phyloP scores from a whole-genome alignment of 225 moss, liverwort and hornwort species.

The Sphagnum tenellum region DNA sequence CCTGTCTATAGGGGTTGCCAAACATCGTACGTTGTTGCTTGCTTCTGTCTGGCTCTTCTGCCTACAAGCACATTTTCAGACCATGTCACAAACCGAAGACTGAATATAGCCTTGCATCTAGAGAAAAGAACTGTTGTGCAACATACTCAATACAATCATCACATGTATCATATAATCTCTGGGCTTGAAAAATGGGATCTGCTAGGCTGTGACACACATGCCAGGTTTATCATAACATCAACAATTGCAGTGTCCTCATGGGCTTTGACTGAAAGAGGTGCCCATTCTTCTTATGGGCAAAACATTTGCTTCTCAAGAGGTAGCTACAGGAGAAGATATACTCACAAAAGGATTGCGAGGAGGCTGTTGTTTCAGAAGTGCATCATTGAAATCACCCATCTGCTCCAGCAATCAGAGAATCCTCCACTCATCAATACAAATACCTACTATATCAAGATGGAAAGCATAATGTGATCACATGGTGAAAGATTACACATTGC shows the following conservation, averaged over 20 bases:
- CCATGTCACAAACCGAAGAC: too few species aligned
- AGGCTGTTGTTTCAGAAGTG: conserved; percentile 95
- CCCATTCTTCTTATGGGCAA: neutral
- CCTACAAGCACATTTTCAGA: conserved; percentile 22
- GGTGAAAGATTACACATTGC: neutral
- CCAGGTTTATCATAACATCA: too few species aligned
- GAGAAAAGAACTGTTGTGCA: too few species aligned
- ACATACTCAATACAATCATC: too few species aligned
- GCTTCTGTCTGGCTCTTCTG: conserved; percentile 90
- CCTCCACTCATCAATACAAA: too few species aligned
- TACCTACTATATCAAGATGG: too few species aligned
- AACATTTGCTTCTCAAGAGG: neutral
- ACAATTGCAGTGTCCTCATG: too few species aligned
- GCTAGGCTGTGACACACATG: too few species aligned
- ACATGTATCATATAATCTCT: too few species aligned
- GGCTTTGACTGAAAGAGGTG: neutral
- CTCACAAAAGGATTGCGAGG: conserved; percentile 95
- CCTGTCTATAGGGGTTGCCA: conserved; percentile 94
- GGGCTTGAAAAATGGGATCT: too few species aligned
- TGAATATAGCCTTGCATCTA: too few species aligned
- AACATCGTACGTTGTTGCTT: conserved; percentile 98
- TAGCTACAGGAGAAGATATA: conserved; percentile 1
- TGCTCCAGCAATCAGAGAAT: conserved; percentile 11
- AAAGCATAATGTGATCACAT: too few species aligned
- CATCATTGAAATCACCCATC: conserved; percentile 99